These are phyloP conservation scores for Auricularia cornea DNA, from an alignment of 768 basidiomycete genomes.

Conservation along the genomic window DNA sequence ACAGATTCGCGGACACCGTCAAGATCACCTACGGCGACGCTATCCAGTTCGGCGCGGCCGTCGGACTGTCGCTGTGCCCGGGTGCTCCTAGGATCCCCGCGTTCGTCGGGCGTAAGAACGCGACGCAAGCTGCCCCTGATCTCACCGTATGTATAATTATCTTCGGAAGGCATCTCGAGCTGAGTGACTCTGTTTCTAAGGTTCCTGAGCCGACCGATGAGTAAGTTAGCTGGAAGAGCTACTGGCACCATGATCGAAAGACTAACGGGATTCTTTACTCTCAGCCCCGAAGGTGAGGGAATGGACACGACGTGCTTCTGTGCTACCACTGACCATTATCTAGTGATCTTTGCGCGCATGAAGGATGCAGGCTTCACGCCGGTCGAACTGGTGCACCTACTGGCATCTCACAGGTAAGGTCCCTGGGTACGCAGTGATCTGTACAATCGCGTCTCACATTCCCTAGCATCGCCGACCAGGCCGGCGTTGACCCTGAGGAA, in stretches of 20 bases:
- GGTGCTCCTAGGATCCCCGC: no score
- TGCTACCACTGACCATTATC: no score
- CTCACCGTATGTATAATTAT: no score
- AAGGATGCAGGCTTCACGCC: slow-evolving; percentile 16
- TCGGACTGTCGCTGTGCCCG: slow-evolving; percentile 19
- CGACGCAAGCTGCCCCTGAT: no score
- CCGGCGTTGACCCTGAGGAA: not conserved
- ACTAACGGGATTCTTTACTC: slow-evolving; percentile 1
- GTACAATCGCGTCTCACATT: not conserved
- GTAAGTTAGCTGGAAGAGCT: no score
- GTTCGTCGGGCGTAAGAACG: no score
- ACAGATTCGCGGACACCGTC: slow-evolving; percentile 17
- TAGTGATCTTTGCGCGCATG: slow-evolving; percentile 13
- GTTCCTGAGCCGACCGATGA: no score
- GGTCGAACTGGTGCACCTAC: slow-evolving; percentile 12
- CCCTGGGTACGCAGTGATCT: not conserved
- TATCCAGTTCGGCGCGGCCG: slow-evolving; percentile 40
- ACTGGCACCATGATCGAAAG: no score
- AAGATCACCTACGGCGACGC: slow-evolving; percentile 16
- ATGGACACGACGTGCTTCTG: no score
- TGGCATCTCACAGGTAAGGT: slow-evolving; percentile 17
- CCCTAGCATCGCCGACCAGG: not conserved
- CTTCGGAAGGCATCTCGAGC: no score
- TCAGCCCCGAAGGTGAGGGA: slow-evolving; percentile 13
- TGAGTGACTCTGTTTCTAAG: no score